Base-by-base conservation (phyloP, 495 filamentous ascomycete species). In the Emericellopsis terricola region DNA sequence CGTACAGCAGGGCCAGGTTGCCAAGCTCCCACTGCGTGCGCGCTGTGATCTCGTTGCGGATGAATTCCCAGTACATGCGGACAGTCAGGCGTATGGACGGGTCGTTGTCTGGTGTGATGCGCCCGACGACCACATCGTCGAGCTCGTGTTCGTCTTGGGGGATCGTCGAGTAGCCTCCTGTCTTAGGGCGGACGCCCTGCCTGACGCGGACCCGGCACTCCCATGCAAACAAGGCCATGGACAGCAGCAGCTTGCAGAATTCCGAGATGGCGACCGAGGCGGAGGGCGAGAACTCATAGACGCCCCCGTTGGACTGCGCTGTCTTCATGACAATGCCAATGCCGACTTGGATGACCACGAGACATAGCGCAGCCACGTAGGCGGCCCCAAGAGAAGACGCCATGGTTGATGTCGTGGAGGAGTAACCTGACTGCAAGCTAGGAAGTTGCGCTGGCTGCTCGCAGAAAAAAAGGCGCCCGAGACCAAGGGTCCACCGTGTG, bases 191-290 rank as follows among this genome's bases (percentile, higher is more conserved):
- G 4, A 26, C 6, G n/a, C 20, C 30, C 0, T 30, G 20, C 24
- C 31, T 33, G 7, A 31, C 28, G 24, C 44, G 20, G 24, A 17
- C 23, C 19, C 30, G 39, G 27, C 38, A 41, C 30, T 47, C 44
- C 13, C 44, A 14, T 23, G 40, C 41, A 23, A 45, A 46, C 29
- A 44, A 38, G 13, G 31, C n/a, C 10, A 45, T 46, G 10, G 46
- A 49, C 1, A 49, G 39, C 9, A 40, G 15, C 33, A 47, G 30
- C 41, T 49, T 45, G 21, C 44, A 34, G 26, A 45, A 45, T 31
- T 49, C 45, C 28, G 46, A 49, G 33, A 49, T 42, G 18, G 45
- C 40, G 26, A 49, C 45, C 9, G 41, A 48, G 31, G 43, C 33
- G 14, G 45, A 47, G 17, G 41, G 30, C 18, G 45, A 49, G 34